These are phyloP conservation scores for Aspergillus tamarii DNA, from an alignment of 2,329 filamentous ascomycete genomes.

Conservation along the genomic window DNA sequence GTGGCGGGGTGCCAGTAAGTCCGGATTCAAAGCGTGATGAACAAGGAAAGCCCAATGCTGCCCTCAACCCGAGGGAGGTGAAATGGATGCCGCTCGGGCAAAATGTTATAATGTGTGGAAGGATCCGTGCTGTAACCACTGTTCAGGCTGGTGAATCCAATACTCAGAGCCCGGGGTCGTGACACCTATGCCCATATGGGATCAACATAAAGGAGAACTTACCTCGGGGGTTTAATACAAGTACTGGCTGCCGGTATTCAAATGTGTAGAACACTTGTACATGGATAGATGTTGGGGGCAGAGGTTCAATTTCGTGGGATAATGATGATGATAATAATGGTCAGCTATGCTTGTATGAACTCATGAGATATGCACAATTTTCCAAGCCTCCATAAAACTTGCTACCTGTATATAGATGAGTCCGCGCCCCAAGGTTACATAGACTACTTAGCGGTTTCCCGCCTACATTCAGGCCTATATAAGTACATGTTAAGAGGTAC, in stretches of 20 bases:
- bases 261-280: not conserved
- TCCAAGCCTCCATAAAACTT: not conserved
- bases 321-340: not conserved
- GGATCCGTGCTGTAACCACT: constrained; percentile 40
- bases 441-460: not conserved
- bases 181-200: not conserved
- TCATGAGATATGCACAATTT: not conserved
- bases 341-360: not conserved
- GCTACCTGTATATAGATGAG: not conserved
- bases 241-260: not conserved
- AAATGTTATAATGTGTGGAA: constrained; percentile 81
- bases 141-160: constrained; percentile 7
- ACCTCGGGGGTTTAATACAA: not conserved
- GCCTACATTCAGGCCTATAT: not conserved
- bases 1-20: constrained; percentile 77
- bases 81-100: constrained; percentile 78
- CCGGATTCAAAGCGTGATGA: constrained; percentile 62
- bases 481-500: not conserved
- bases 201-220: not conserved
- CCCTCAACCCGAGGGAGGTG: constrained; percentile 67
- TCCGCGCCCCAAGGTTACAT: not conserved
- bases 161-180: constrained; percentile 5
- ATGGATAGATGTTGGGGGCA: not conserved
- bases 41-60: constrained; percentile 59
- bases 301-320: not conserved